Base-by-base conservation (phyloP, 2,329 filamentous ascomycete genomes). In the Pseudocercospora fuligena region DNA sequence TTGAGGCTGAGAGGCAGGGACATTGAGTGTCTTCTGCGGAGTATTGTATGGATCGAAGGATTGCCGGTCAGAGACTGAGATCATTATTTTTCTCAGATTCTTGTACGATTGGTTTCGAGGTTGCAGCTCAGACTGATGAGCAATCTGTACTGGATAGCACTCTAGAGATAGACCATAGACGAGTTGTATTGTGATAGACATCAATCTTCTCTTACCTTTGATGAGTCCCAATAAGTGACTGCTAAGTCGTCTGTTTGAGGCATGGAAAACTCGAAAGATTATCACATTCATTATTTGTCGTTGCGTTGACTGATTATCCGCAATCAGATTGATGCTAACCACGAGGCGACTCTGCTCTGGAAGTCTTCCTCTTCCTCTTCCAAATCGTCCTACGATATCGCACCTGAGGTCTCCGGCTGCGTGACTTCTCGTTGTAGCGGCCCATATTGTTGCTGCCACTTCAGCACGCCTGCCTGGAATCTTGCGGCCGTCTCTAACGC, bases 1-100 rank as follows among this genome's bases (percentile, higher is more conserved):
- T 82, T 60, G 76, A 76, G 12, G 70, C 75, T 65, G 71, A 73
- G 43, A 72, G 75, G n/a, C 71, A 75, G 47, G 51, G 47, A 27
- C 51, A 56, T 25, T 56, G 25, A 56, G 27, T 1, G 14, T 19
- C 40, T 40, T 40, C 36, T 43, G 36, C 36, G 36, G 36, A 9
- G 5, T n/a, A 14, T 1, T 36, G 12, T 36, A 16, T 14, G 46
- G 46, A 19, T 21, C 25, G 9, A 25, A 27, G 8, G 19, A 51
- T 43, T 43, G 40, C 40, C 1, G 7, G 2, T n/a, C 40, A 5
- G 6, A 16, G 40, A 7, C 16, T 43, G 16, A 16, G 14, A 40
- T n/a, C 14, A n/a, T 40, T 2, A 4, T 40, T 40, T 4, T 16
- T 16, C 36, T n/a, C 36, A n/a, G 12, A n/a, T 40, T 40, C 36